Base-by-base conservation (phyloP, 108 stramenopile genomes). In the Pinguiococcus pyrenoidosus region DNA sequence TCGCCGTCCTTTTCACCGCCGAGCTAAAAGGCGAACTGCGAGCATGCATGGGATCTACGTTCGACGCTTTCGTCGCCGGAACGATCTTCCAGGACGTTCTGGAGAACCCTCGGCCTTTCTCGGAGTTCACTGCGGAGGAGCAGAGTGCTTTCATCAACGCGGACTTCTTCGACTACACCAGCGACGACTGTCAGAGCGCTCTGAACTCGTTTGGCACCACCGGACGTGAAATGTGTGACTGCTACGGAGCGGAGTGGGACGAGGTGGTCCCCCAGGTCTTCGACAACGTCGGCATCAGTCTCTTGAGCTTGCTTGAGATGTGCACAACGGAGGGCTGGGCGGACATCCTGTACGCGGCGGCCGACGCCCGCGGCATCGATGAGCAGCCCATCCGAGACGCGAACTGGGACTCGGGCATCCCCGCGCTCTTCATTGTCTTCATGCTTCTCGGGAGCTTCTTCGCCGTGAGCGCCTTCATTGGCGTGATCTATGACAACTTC, bases 401-500 rank as follows among this genome's bases (percentile, higher is more conserved):
- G 34, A 44, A 69, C 41, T 34, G 56, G 32, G n/a, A n/a, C n/a
- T n/a, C n/a, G n/a, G n/a, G n/a, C n/a, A n/a, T n/a, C n/a, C n/a
- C n/a, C n/a, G n/a, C n/a, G n/a, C 74, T 52, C 56, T 83, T 80
- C 51, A 56, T 78, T 37, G 3, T 61, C 7, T 78, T 76, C 47
- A 58, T 76, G 14, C 37, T 80, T 5, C 35, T 83, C 21, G 75
- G 77, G 14, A 43, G 72, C 27, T 83, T 79, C 61, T 74, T 83
- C 42, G 59, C 76, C 29, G 54, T 79, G 37, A 76, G 80, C 56
- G 61, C 78, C 9, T 80, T 83, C 61, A 75, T 80, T 10, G 81
- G 78, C 5, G 75, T 80, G 8, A 73, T 78, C 44, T 65, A 78
- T 37, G 75, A 83, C 44, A 68, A 75, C 48, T 83, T 80, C 67